Conservation (phyloP, 306 rosid species). For the Medicago truncatula region MtrunA17r5.0-ANR NC_053044.1:56179001-56179500, state of each 20-base stretch:
- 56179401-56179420: constrained; percentile 61
- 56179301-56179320: constrained; percentile 98
- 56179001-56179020: too few species aligned
- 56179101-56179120: too few species aligned
- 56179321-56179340: constrained; percentile 95
- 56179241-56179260: constrained; percentile 1
- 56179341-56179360: constrained; percentile 96
- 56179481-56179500: constrained; percentile 54
- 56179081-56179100: too few species aligned
- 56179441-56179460: constrained; percentile 62
- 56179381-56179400: constrained; percentile 89
- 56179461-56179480: constrained; percentile 72
- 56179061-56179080: too few species aligned
- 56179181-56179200: too few species aligned
- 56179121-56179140: too few species aligned
- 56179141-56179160: too few species aligned
- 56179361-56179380: constrained; percentile 93
- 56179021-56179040: too few species aligned
- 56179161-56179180: too few species aligned
- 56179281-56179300: constrained; percentile 81
- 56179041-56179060: too few species aligned
- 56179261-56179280: constrained; percentile 10
- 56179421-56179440: constrained; percentile 62
- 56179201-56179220: too few species aligned
- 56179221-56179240: too few species aligned